Base-by-base conservation (phyloP, 2,329 filamentous ascomycete species). In the Parasarocladium wereldwijsianum region DNA sequence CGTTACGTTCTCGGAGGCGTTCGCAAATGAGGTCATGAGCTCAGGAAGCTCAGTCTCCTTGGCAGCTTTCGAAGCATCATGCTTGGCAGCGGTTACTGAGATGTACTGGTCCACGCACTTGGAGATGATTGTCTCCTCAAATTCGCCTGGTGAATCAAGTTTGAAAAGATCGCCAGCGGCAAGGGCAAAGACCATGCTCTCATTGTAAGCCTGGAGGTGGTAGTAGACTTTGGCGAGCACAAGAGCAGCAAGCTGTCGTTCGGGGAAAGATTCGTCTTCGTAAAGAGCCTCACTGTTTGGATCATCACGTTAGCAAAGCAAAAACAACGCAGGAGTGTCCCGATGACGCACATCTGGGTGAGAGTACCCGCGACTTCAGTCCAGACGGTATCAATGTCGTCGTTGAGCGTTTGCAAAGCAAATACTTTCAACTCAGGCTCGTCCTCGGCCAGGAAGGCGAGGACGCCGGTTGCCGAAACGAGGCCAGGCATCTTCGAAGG, bases 21-120 rank as follows among this genome's bases (percentile, higher is more conserved):
- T 67, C 25, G 76, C 68, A 43, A 93, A 90, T n/a, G 80, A 76
- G 8, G 80, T 86, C 41, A 78, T 77, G 26, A 93, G 63, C 44
- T 83, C 70, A n/a, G 74, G 70, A 20, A 78, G 62, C 15, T 64
- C 60, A 35, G 51, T 46, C 28, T 56, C 55, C 43, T 57, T 54
- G n/a, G 48, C 49, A 21, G 49, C 47, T 40, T 55, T 57, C 27
- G 64, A 47, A 10, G 57, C 52, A 13, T 53, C 47, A 43, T 70
- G 63, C 40, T 64, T 60, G 36, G 64, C 57, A 24, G 64, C 60
- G 29, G 63, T 66, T 24, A 86, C 68, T 35, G 83, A 76, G 47
- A 98, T 94, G 60, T 94, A 98, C 40, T 92, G 92, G 56, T 98
- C 90, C 47, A 98, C 75, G 50, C 90, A 98, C 68, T 92, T 94